A percentile compares a stretch with the other conserved stretches of the same genome.
Evolutionary conservation across 1,139 yeast genomes (phyloP).

Genomic region (Pichia sp.): DNA sequence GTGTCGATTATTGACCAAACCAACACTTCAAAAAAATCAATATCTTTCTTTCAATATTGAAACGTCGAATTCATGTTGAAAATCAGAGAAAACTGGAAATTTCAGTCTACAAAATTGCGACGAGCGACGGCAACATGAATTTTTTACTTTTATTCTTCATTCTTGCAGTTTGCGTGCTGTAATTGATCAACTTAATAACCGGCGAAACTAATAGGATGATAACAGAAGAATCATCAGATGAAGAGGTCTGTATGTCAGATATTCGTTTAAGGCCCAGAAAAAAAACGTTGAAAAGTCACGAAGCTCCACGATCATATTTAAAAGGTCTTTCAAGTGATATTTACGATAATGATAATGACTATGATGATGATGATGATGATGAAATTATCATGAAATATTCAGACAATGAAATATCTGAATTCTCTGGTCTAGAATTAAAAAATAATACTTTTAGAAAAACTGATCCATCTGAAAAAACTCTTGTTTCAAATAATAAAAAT

Average conservation of each 20-base stretch:
- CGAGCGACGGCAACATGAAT: neutral
- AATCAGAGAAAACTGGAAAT: neutral
- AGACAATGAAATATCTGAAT: no score
- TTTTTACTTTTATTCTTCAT: neutral
- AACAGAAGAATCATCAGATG: conserved; percentile 1
- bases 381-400: no score
- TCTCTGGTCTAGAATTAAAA: neutral
- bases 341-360: neutral
- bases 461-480: neutral
- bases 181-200: neutral
- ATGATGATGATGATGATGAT: neutral
- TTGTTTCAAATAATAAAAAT: neutral
- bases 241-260: conserved; percentile 5
- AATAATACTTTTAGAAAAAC: neutral
- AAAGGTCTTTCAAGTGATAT: neutral
- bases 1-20: neutral
- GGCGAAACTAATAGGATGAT: neutral
- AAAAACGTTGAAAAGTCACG: neutral
- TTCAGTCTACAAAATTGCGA: neutral
- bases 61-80: neutral
- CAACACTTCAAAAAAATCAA: neutral
- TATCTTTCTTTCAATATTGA: neutral
- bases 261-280: neutral
- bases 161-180: neutral
- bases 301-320: neutral